Base-by-base conservation (phyloP, 768 basidiomycete genomes). In the Boletus reticuloceps region DNA sequence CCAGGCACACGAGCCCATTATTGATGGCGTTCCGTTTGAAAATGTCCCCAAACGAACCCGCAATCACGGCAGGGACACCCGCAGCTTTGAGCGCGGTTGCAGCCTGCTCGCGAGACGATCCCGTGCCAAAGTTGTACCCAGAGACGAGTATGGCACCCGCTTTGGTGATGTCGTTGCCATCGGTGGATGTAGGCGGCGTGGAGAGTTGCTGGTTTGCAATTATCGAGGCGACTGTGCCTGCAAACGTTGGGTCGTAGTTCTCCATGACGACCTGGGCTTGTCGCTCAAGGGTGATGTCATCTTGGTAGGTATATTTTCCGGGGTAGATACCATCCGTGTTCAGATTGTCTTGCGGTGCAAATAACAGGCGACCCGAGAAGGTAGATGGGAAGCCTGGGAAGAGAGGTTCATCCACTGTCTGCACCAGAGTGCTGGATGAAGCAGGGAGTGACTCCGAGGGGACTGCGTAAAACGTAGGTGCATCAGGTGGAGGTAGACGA, bases 1-100 rank as follows among this genome's bases (percentile, higher is more conserved):
- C 96, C 43, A 98, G 72, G 67, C 97, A 97, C 48, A 99, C 91
- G 7, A 99, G 79, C 11, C 94, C 96, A 68, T 99, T 98, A 76
- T 99, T 99, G 76, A 98, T 98, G 17, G 94, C 90, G 71, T 99
- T 99, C 32, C 97, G 86, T 77, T 98, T 98, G 82, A 97, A 99
- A 66, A 98, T 98, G 70, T 99, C 97, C 11, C 97, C 96, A 63
- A 99, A 99, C 31, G 94, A 97, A 34, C 95, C 97, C n/a, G 94
- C 94, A 54, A 99, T 81, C 52, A 99, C 94, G 47, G 97, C 77
- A 5, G 94, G 93, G 5, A 99, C 75, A 16, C 97, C 96, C 0
- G 96, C 91, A 8, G 94, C 83, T 69, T 94, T 94, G 59, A 99
- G 85, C 2, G 97, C 96, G 1, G 97, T 99, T 16, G 97, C 97